phyloP scores from a whole-genome alignment of 441 rosid genomes.

The Syzygium malaccense region DNA sequence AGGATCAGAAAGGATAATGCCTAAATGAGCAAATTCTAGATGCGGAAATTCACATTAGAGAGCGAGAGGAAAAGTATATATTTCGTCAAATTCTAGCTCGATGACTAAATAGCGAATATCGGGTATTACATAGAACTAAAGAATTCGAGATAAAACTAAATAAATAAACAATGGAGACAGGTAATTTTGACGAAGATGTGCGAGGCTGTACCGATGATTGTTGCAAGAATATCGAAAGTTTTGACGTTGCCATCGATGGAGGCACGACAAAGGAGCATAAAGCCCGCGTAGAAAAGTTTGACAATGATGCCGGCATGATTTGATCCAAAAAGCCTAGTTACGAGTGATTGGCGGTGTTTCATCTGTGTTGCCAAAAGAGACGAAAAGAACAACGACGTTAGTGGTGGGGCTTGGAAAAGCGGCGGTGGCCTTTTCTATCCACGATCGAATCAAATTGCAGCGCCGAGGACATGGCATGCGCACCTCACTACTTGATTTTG shows the following conservation, averaged over 20 bases:
- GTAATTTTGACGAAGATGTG: neutral
- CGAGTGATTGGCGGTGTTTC: neutral
- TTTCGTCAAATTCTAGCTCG: neutral
- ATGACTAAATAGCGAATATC: neutral
- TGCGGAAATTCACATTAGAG: neutral
- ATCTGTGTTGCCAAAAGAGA: neutral
- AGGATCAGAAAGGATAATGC: neutral
- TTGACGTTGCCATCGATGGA: neutral
- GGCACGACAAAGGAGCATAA: neutral
- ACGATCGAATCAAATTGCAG: neutral
- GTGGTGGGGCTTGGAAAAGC: neutral
- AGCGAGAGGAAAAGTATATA: neutral
- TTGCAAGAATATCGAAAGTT: neutral
- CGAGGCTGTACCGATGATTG: neutral
- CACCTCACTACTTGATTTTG: neutral
- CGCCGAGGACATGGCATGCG: neutral
- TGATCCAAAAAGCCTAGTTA: neutral
- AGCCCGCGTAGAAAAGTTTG: neutral
- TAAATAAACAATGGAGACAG: neutral
- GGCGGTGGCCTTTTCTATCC: neutral
- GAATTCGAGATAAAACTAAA: neutral
- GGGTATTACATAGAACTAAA: neutral
- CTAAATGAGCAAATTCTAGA: neutral
- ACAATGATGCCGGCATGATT: neutral
- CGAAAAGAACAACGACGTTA: neutral